phyloP scores from a whole-genome alignment of 192 early-diverging fungal species.

The Backusella sp. region DNA sequence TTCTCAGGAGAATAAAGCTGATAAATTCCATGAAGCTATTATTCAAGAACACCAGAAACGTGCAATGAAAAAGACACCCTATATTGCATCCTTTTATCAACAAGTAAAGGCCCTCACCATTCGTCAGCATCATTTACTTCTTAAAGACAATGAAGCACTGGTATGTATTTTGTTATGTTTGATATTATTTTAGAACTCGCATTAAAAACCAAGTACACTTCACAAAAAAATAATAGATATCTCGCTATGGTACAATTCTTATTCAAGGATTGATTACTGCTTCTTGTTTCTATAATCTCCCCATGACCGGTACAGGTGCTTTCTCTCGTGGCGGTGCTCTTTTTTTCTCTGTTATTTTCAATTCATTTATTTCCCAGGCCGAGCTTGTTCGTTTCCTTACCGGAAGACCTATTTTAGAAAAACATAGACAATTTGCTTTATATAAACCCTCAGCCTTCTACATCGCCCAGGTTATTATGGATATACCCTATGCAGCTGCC shows the following conservation, averaged over 20 bases:
- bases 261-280: slow-evolving; percentile 73
- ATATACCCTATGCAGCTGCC: slow-evolving; percentile 47
- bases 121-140: slow-evolving; percentile 64
- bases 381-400: slow-evolving; percentile 70
- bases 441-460: slow-evolving; percentile 61
- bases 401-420: slow-evolving; percentile 71
- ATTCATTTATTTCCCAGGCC: slow-evolving; percentile 60
- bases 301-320: slow-evolving; percentile 57
- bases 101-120: slow-evolving; percentile 58
- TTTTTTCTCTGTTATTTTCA: slow-evolving; percentile 61
- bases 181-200: no score
- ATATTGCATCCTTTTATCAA: slow-evolving; percentile 63
- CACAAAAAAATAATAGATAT: slow-evolving; percentile 21
- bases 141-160: slow-evolving; percentile 48
- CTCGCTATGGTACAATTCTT: slow-evolving; percentile 48
- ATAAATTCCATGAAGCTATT: slow-evolving; percentile 48
- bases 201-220: no score
- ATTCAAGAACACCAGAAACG: slow-evolving; percentile 53
- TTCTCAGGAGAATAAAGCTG: slow-evolving; percentile 13
- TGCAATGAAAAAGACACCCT: slow-evolving; percentile 50
- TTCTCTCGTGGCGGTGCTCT: slow-evolving; percentile 78
- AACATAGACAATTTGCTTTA: slow-evolving; percentile 75
- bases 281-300: slow-evolving; percentile 64
- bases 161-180: no score
- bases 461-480: slow-evolving; percentile 52